These are phyloP conservation scores for Wickerhamomyces chambardii DNA, from an alignment of 805 yeast genomes.

Conservation along the genomic window DNA sequence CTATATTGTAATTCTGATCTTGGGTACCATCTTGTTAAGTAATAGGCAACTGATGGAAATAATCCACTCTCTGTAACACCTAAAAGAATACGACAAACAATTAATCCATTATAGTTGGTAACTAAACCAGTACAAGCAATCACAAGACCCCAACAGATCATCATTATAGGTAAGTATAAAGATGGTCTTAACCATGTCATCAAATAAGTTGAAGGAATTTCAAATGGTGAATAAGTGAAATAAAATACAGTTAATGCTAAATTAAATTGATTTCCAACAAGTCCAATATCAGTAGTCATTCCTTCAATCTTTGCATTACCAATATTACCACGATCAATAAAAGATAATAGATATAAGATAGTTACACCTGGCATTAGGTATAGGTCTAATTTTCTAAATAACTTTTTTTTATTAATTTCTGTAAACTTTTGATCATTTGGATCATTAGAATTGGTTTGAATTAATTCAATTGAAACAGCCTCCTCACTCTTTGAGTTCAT, in stretches of 20 bases:
- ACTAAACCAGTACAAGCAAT: slow-evolving; percentile 30
- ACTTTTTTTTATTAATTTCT: slow-evolving; percentile 13
- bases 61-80: slow-evolving; percentile 41
- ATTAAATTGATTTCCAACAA: slow-evolving; percentile 26
- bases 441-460: too few species aligned
- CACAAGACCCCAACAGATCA: slow-evolving; percentile 22
- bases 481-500: too few species aligned
- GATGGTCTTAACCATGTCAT: slow-evolving; percentile 22
- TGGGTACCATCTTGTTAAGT: slow-evolving; percentile 32
- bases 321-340: slow-evolving; percentile 43
- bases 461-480: too few species aligned
- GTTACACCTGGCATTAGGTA: slow-evolving; percentile 30
- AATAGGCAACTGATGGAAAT: slow-evolving; percentile 33
- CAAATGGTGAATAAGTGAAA: slow-evolving; percentile 28
- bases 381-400: slow-evolving; percentile 29
- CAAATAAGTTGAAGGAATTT: slow-evolving; percentile 26
- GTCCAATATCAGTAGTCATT: slow-evolving; percentile 24
- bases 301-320: slow-evolving; percentile 50
- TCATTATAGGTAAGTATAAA: slow-evolving; percentile 15
- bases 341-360: slow-evolving; percentile 30
- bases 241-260: slow-evolving; percentile 34
- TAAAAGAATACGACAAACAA: slow-evolving; percentile 32
- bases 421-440: not conserved
- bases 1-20: slow-evolving; percentile 33
- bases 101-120: slow-evolving; percentile 25